Evolutionary conservation across 2,329 filamentous ascomycete genomes (phyloP), one percentile per base, ranked within the genome.

Genomic region (Tympanopsis confertula): DNA sequence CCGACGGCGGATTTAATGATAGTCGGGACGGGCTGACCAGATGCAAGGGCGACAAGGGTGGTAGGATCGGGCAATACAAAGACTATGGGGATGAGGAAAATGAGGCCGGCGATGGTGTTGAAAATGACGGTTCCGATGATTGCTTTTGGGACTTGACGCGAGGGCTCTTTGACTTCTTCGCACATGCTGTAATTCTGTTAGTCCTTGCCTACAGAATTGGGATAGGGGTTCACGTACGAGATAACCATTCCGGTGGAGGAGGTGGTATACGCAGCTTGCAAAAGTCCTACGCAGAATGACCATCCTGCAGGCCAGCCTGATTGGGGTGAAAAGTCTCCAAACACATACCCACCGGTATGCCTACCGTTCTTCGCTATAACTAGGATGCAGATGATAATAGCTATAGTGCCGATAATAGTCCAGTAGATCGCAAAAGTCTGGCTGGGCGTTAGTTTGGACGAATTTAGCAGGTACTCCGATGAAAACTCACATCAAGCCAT

Each of bases 171-270:
- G 12, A 83, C 78, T 54, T 85, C 81, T 57, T 86, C 81, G 48
- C 78, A 83, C 80, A 84, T 85, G 44, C 73, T 80, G 42, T 26
- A 42, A 36, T 14, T 26, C n/a, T 7, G n/a, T 26, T 26, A 38
- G 38, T 41, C n/a, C n/a, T n/a, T n/a, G n/a, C n/a, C n/a, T n/a
- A n/a, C n/a, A n/a, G n/a, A n/a, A n/a, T n/a, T n/a, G n/a, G n/a
- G n/a, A n/a, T n/a, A n/a, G n/a, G n/a, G n/a, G n/a, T n/a, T n/a
- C n/a, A n/a, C n/a, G n/a, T n/a, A 80, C 75, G 76, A 82, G 53
- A 86, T 80, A 41, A 86, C 80, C 82, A 86, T 86, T 58, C 82
- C 82, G 0, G 80, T 85, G 13, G 79, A 82, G 3, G 80, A 85
- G 13, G 80, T 84, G 35, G 78, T 79, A 50, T 86, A 85, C 43